These are phyloP conservation scores for Penicillium sp. DNA, from an alignment of 2,329 filamentous ascomycete species.

Conservation along the genomic window DNA sequence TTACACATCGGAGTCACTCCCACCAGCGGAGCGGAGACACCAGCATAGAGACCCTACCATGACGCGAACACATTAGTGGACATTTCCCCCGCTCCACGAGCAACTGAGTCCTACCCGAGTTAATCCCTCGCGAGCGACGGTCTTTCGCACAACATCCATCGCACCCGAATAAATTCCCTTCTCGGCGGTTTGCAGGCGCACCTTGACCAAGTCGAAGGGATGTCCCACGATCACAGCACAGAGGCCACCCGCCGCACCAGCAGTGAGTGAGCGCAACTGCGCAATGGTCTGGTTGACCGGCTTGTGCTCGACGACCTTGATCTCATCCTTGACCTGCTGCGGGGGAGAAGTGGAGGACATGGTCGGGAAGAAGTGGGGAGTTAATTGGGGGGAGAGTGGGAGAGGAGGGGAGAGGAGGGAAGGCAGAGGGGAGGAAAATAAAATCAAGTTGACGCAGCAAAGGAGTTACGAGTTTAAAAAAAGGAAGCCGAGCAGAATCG, in stretches of 20 bases:
- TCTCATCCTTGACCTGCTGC: conserved; percentile 28
- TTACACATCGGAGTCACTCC: conserved; percentile 98
- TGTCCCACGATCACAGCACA: conserved; percentile 93
- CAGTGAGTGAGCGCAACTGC: conserved; percentile 72
- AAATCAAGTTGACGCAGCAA: conserved; percentile 2
- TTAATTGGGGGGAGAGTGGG: no score
- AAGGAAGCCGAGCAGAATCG: conserved; percentile 8
- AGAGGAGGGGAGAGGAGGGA: conserved; percentile 2
- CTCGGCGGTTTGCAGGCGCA: conserved; percentile 92
- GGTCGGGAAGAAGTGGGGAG: no score
- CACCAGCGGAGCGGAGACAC: conserved; percentile 87
- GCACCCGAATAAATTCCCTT: conserved; percentile 85
- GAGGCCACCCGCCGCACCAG: conserved; percentile 86
- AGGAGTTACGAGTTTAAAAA: no score
- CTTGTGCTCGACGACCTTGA: conserved; percentile 27
- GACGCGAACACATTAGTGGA: conserved; percentile 6
- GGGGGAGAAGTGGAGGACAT: conserved; percentile 31
- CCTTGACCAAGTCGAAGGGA: conserved; percentile 96
- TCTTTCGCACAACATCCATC: conserved; percentile 85
- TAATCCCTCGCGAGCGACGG: conserved; percentile 78
- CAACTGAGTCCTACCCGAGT: conserved; percentile 43
- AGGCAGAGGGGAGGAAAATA: conserved; percentile 4
- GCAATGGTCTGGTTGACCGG: conserved; percentile 47
- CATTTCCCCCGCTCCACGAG: neutral
- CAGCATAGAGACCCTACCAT: conserved; percentile 77